phyloP scores from a whole-genome alignment of 768 basidiomycete species.

The Tricholoma flavovirens region DNA sequence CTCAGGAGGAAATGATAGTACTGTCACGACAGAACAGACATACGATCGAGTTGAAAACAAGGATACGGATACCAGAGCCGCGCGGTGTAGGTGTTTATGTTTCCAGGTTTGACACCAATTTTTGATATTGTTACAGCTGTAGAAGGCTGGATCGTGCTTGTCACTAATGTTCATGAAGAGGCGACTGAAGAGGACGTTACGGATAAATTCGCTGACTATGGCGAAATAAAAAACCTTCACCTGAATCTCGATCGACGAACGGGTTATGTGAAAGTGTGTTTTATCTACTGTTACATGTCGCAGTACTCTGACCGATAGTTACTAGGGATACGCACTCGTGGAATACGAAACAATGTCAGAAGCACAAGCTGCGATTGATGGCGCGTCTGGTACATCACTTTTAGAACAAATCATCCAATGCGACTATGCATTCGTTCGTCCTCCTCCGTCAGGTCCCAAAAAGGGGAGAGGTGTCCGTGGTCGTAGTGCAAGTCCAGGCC shows the following conservation, averaged over 20 bases:
- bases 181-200: conserved; percentile 95
- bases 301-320: not conserved
- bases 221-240: conserved; percentile 97
- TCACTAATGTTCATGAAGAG: conserved; percentile 96
- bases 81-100: conserved; percentile 60
- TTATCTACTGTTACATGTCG: conserved; percentile 2
- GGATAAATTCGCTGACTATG: conserved; percentile 95
- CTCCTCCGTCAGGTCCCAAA: conserved; percentile 79
- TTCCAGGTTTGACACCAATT: conserved; percentile 4
- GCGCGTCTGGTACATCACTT: conserved; percentile 75
- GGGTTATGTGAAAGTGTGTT: conserved; percentile 92
- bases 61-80: conserved; percentile 72
- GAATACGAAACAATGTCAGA: conserved; percentile 96
- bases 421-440: conserved; percentile 90
- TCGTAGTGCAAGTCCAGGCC: conserved; percentile 78
- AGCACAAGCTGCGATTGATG: conserved; percentile 90
- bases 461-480: conserved; percentile 65
- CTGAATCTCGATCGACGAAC: conserved; percentile 95
- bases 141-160: conserved; percentile 97
- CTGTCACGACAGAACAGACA: conserved; percentile 56
- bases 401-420: conserved; percentile 85
- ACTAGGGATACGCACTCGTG: conserved; percentile 94
- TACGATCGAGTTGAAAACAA: conserved; percentile 80
- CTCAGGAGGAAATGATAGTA: conserved; percentile 58
- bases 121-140: conserved; percentile 58